Conservation (phyloP, 306 rosid species). For the Cicer pinnatifidum region DNA sequence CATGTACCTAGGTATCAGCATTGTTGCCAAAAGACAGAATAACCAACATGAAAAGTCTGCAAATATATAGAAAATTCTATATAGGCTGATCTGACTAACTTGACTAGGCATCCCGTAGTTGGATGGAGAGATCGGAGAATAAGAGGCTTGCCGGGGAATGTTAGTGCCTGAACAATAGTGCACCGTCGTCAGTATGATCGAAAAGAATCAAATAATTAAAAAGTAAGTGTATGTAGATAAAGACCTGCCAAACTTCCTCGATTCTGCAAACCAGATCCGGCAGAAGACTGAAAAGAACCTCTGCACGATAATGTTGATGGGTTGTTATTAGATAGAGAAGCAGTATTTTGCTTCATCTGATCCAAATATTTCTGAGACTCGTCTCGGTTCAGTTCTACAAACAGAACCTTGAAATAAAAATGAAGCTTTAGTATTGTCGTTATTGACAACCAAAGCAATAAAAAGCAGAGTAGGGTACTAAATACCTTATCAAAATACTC, state of each 20-base stretch:
- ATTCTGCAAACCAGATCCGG: slow-evolving; percentile 40
- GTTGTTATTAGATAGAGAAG: slow-evolving; percentile 29
- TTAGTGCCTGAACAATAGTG: slow-evolving; percentile 40
- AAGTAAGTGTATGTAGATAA: neutral
- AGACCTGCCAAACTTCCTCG: slow-evolving; percentile 47
- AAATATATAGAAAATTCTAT: neutral
- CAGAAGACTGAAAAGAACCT: slow-evolving; percentile 39
- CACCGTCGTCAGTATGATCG: slow-evolving; percentile 27
- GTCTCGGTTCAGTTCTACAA: slow-evolving; percentile 58
- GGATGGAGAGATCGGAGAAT: slow-evolving; percentile 31
- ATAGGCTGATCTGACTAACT: slow-evolving; percentile 44
- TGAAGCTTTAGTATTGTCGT: neutral
- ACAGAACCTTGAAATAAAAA: slow-evolving; percentile 56
- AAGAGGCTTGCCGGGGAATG: slow-evolving; percentile 25
- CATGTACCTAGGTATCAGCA: slow-evolving; percentile 29
- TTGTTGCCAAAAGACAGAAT: slow-evolving; percentile 22
- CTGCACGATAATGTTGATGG: slow-evolving; percentile 27
- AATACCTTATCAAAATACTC: slow-evolving; percentile 63
- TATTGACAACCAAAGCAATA: slow-evolving; percentile 33
- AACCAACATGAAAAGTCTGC: neutral
- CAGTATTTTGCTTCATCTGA: slow-evolving; percentile 54
- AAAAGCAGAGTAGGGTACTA: slow-evolving; percentile 16
- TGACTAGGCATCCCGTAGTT: slow-evolving; percentile 42
- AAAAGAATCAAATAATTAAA: neutral
- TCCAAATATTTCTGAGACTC: slow-evolving; percentile 59